A percentile compares a stretch with the other conserved stretches of the same genome.
Conservation (phyloP, 305 asterid species). For the Caryopteris hybrid region DNA sequence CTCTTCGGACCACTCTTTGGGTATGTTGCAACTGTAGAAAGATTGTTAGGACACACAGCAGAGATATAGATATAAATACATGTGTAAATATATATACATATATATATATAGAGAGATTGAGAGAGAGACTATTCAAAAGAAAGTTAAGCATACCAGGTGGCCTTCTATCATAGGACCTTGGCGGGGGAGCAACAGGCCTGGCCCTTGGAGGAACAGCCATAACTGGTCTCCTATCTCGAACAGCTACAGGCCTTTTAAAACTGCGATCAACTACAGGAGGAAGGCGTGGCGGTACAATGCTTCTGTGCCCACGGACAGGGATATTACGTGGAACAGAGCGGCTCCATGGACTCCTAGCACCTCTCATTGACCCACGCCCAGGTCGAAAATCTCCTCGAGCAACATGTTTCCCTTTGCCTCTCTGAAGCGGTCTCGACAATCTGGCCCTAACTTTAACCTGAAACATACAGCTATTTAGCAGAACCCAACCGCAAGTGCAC, state of each 20-base stretch:
- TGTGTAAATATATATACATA: too few species aligned
- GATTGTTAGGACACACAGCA: slow-evolving; percentile 4
- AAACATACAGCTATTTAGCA: slow-evolving; percentile 24
- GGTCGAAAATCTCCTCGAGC: slow-evolving; percentile 67
- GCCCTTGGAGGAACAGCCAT: slow-evolving; percentile 67
- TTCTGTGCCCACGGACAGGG: slow-evolving; percentile 59
- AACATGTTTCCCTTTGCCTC: slow-evolving; percentile 85
- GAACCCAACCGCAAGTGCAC: not conserved
- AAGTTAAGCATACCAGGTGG: slow-evolving; percentile 64
- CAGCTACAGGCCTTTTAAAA: slow-evolving; percentile 49
- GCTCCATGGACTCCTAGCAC: slow-evolving; percentile 67
- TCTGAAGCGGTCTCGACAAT: slow-evolving; percentile 93
- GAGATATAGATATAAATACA: not conserved
- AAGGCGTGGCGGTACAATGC: slow-evolving; percentile 42
- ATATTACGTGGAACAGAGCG: slow-evolving; percentile 50
- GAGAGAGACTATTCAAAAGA: not conserved
- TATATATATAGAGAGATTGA: too few species aligned
- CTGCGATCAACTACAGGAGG: slow-evolving; percentile 70
- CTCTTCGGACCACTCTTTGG: slow-evolving; percentile 65
- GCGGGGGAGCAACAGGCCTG: slow-evolving; percentile 64
- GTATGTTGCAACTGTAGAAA: slow-evolving; percentile 61
- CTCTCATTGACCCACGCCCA: slow-evolving; percentile 49
- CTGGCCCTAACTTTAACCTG: slow-evolving; percentile 99
- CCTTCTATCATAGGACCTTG: slow-evolving; percentile 87
- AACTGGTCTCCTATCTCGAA: slow-evolving; percentile 67